Base-by-base conservation (phyloP, 768 basidiomycete species). In the Kwoniella europaea region DNA sequence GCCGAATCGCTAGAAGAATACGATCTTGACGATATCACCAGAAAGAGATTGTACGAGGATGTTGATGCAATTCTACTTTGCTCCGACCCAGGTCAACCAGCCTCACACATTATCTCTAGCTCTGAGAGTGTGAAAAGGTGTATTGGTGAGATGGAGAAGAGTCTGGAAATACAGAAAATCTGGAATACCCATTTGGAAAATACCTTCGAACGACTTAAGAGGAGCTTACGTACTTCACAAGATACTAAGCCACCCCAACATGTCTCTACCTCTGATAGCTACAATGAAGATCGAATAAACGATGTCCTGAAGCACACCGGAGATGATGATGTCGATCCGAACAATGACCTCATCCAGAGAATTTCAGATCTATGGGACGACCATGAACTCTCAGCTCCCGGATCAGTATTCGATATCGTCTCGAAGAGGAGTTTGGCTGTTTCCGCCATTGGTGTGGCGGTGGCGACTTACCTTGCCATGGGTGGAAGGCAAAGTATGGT, bases 301-400 rank as follows among this genome's bases (percentile, higher is more conserved):
- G 54, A 18, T n/a, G 54, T 22, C 54, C 29, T 29, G 29, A 29
- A 2, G 29, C 1, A 29, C 29, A 29, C 29, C 2, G 29, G 29
- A 29, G 5, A 29, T 2, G 44, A 46, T n/a, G 27, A 15, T 46
- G 43, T 27, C 12, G 44, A 50, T n/a, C n/a, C 60, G 4, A 50
- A 62, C n/a, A 16, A n/a, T 22, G 60, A 41, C 18, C 13, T 42
- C 20, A 62, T 50, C 60, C 60, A 62, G 10, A 44, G 20, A 24
- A 29, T 58, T 15, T 58, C 57, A 0, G 57, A 58, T 35, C 29
- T 58, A 58, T 58, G 22, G 24, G 57, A 58, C 3, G 57, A 58
- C 18, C 22, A 58, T 10, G 27, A 27, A 9, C 24, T 4, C 2
- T 50, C 46, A 13, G 5, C 46, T 50, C 46, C 46, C 46, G 46